Evolutionary conservation across 2,329 filamentous ascomycete species (phyloP), one percentile per base, ranked within the genome.

Genomic region (Neocucurbitaria cava): DNA sequence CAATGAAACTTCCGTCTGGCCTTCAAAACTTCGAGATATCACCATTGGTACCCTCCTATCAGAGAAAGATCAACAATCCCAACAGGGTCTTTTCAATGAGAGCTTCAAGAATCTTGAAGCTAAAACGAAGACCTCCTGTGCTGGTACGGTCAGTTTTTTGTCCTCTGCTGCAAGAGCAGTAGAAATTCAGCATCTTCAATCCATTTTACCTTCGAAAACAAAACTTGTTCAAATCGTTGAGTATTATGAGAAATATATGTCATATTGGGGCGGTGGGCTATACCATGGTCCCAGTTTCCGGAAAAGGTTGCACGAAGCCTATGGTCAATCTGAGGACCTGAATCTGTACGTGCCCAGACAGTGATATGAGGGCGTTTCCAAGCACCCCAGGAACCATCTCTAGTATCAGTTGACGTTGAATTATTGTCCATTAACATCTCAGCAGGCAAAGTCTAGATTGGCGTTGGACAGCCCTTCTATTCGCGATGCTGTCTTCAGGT

Each of bases 401-500:
- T 5, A 26, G 5, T 9, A 26, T 26, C 24, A 26, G 5, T 26
- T 26, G 24, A 26, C 9, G 9, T 26, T 26, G 31, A 35, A n/a
- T 15, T 15, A 35, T 6, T 35, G 3, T 8, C 10, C 6, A 17
- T 35, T 35, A 35, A 35, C 31, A 3, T 35, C n/a, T 35, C 13
- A 17, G 31, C 31, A 35, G 31, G 13, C 52, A 58, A 33, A 53
- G 40, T 15, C 50, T 68, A 5, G 71, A 72, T 43, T 74, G 64
- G 68, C 58, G 59, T 41, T 82, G 80, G 80, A 71, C 76, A 1
- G 77, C 77, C 2, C 65, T 82, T 4, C 21, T 66, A 2, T 81
- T 82, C 54, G 69, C 80, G 0, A 72, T 82, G 10, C 61, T 82
- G 3, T 72, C 78, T 7, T 77, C 76, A 3, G 76, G 74, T 45